Evolutionary conservation across 164 flowering plant species (phyloP), one percentile per base, ranked within the genome.

Genomic region (Magnolia kwangsiensis): DNA sequence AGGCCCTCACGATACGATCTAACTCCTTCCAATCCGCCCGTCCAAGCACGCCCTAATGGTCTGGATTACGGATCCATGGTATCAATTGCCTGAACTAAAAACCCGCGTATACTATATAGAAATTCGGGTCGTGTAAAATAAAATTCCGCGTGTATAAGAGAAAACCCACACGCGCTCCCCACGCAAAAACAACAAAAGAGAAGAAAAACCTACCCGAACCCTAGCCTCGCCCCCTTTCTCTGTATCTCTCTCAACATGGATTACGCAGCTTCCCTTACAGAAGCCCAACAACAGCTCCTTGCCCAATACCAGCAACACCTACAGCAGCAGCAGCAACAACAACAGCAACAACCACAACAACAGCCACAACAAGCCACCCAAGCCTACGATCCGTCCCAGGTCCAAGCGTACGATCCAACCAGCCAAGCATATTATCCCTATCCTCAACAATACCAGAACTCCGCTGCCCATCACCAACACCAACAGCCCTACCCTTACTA

Each of bases 401-500:
- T n/a, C 29, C 72, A 70, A 70, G 31, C 77, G 3, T 80, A 77
- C 68, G 63, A 81, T 18, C 83, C 75, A 59, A 29, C 77, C 13
- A 58, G 24, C 50, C 76, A 79, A 50, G 72, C 77, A 9, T 71
- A 66, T 20, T 69, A 68, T 18, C 63, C 74, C 14, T 83, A 78
- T 69, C 18, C 69, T 70, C 61, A 63, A 74, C 19, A 29, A 9
- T 55, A 55, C 65, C 67, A 59, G 7, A 37, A 67, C 75, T 80
- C 64, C 8, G 19, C 13, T 29, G 7, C 70, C 24, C 70, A 61
- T 67, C 65, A 67, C 50, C 78, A 72, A 45, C 63, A 72, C 2
- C 79, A 65, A 11, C 82, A 76, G 21, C 78, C 83, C 51, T 79
- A 83, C 69, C 72, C 84, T 50, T 80, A 85, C 69, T 81, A 85